phyloP scores from a whole-genome alignment of 345 rosid genomes.

The Linum lewisii region DNA sequence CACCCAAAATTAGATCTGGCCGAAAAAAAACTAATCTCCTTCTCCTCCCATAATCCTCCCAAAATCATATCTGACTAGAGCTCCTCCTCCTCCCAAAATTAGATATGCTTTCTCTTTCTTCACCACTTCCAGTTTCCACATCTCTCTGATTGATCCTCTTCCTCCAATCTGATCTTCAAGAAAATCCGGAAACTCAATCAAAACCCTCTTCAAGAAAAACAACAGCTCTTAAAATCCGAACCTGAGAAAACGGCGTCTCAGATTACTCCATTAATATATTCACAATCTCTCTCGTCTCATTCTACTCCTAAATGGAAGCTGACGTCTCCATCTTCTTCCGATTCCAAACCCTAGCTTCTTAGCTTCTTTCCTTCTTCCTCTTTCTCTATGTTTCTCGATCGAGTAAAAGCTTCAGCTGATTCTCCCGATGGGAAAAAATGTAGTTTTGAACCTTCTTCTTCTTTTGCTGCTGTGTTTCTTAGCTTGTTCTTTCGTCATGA shows the following conservation, averaged over 20 bases:
- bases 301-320: constrained; percentile 54
- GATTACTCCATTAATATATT: background rate
- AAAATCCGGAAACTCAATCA: background rate
- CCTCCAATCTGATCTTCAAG: too few species aligned
- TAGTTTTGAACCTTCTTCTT: constrained; percentile 8
- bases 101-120: background rate
- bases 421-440: background rate
- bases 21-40: too few species aligned
- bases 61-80: too few species aligned
- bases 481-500: constrained; percentile 19
- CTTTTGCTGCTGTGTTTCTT: constrained; percentile 26
- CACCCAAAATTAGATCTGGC: too few species aligned
- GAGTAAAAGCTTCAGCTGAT: background rate
- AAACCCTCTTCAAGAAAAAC: background rate
- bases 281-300: background rate
- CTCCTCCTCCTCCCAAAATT: too few species aligned
- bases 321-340: constrained; percentile 51
- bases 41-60: too few species aligned
- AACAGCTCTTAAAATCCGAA: too few species aligned
- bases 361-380: background rate
- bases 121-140: background rate
- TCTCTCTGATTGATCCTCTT: background rate
- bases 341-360: constrained; percentile 23
- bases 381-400: background rate
- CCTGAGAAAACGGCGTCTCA: background rate